These are phyloP conservation scores for Hypoxylon subgilvum DNA, from an alignment of 495 filamentous ascomycete species.

Conservation along the genomic window DNA sequence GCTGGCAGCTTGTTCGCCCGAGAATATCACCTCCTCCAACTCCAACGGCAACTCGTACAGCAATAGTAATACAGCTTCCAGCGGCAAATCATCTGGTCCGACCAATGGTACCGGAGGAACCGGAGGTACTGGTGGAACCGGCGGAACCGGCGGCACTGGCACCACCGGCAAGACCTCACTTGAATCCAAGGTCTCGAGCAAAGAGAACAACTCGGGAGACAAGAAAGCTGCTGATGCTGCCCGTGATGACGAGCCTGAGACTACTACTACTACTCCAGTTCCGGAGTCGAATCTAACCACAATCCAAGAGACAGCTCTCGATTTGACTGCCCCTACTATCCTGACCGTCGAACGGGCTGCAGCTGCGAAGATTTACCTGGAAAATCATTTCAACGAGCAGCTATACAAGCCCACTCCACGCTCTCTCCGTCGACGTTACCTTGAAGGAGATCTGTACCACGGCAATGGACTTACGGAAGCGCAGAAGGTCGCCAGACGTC, in stretches of 20 bases:
- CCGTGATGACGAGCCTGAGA: conserved; percentile 33
- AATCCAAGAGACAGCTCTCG: conserved; percentile 49
- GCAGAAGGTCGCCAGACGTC: conserved; percentile 61
- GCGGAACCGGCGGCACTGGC: conserved; percentile 21
- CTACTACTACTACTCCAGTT: conserved; percentile 22
- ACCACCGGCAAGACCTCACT: conserved; percentile 51
- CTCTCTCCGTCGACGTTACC: conserved; percentile 66
- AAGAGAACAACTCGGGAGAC: conserved; percentile 31
- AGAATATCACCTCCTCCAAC: conserved; percentile 14
- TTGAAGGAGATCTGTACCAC: conserved; percentile 68
- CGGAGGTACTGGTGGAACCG: conserved; percentile 39
- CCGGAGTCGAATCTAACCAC: conserved; percentile 46
- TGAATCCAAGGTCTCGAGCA: conserved; percentile 46
- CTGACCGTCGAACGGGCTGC: conserved; percentile 77
- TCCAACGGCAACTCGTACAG: conserved; percentile 33
- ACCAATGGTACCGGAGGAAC: conserved; percentile 41
- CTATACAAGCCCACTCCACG: conserved; percentile 63
- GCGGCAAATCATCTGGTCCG: conserved; percentile 40
- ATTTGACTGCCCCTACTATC: conserved; percentile 63
- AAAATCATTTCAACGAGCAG: conserved; percentile 77
- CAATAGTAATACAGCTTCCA: conserved; percentile 43
- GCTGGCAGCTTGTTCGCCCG: conserved; percentile 27
- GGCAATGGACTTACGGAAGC: conserved; percentile 57
- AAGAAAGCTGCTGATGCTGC: conserved; percentile 29
- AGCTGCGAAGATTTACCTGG: conserved; percentile 84